phyloP scores from a whole-genome alignment of 1,139 yeast species.

The Arxiozyma heterogenica region DNA sequence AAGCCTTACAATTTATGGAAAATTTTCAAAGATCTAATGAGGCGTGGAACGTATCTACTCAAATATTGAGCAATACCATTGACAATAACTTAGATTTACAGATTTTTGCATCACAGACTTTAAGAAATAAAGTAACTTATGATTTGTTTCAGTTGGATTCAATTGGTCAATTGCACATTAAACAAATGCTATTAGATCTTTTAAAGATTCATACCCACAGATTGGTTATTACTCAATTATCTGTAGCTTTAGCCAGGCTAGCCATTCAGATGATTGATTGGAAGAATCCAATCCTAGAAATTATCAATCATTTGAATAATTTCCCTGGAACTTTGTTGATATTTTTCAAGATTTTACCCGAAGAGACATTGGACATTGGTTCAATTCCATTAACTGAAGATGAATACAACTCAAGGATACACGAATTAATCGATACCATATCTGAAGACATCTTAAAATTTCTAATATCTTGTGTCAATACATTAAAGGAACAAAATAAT shows the following conservation, averaged over 20 bases:
- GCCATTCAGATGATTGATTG: conserved; percentile 70
- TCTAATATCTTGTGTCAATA: conserved; percentile 39
- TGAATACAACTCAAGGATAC: conserved; percentile 59
- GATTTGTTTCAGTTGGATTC: conserved; percentile 70
- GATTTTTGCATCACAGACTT: conserved; percentile 84
- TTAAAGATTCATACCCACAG: conserved; percentile 36
- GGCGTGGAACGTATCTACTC: conserved; percentile 51
- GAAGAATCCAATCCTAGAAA: conserved; percentile 63
- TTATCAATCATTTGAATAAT: conserved; percentile 36
- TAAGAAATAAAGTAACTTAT: conserved; percentile 74
- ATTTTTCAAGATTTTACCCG: conserved; percentile 80
- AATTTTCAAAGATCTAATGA: conserved; percentile 70
- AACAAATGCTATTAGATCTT: conserved; percentile 30
- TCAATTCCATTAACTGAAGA: conserved; percentile 75
- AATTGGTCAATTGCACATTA: conserved; percentile 44
- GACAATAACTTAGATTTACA: conserved; percentile 42
- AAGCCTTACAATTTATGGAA: conserved; percentile 46
- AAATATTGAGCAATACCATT: conserved; percentile 22
- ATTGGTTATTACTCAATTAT: conserved; percentile 67
- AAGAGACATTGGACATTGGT: conserved; percentile 73
- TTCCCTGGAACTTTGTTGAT: conserved; percentile 48
- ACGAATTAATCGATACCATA: conserved; percentile 53
- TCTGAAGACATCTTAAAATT: conserved; percentile 60
- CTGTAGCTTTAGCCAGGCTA: conserved; percentile 71
- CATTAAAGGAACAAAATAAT: conserved; percentile 32